phyloP scores from a whole-genome alignment of 208 protist genomes.

The Paratrypanosoma confusum region DNA sequence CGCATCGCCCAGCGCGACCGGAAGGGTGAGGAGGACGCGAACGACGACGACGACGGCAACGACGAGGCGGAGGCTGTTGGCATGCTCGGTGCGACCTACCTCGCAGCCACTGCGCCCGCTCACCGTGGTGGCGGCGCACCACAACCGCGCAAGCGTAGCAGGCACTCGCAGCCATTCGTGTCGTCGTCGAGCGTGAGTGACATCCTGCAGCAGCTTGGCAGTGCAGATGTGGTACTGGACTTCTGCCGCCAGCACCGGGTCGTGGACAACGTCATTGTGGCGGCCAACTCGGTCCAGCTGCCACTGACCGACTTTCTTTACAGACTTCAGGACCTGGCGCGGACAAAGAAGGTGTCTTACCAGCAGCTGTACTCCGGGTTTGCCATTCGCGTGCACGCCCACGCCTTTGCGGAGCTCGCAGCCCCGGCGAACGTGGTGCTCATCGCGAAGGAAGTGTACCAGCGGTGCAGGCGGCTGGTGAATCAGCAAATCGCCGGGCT shows the following conservation, averaged over 20 bases:
- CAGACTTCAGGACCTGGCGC: conserved; percentile 42
- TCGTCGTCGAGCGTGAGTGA: conserved; percentile 21
- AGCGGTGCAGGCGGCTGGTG: conserved; percentile 21
- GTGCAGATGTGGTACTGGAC: conserved; percentile 48
- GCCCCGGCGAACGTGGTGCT: conserved; percentile 13
- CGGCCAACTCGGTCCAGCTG: conserved; percentile 47
- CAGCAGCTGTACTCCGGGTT: conserved; percentile 11
- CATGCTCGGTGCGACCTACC: too few species aligned
- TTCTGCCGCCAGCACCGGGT: conserved; percentile 18
- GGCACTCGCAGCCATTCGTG: too few species aligned
- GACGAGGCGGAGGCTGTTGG: too few species aligned
- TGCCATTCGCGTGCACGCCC: conserved; percentile 10
- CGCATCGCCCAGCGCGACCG: too few species aligned
- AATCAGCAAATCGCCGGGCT: conserved; percentile 24
- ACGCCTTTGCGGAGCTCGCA: conserved; percentile 19
- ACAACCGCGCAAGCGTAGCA: too few species aligned
- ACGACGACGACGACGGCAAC: too few species aligned
- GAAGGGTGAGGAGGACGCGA: too few species aligned
- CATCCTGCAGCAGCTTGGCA: conserved; percentile 50
- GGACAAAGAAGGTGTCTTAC: conserved; percentile 17
- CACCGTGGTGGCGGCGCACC: too few species aligned
- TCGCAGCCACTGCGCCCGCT: too few species aligned
- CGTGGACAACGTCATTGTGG: conserved; percentile 35
- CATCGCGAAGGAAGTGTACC: conserved; percentile 15
- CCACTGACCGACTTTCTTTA: conserved; percentile 45